phyloP scores from a whole-genome alignment of 208 protist species.

The Acanthamoeba royreba region DNA sequence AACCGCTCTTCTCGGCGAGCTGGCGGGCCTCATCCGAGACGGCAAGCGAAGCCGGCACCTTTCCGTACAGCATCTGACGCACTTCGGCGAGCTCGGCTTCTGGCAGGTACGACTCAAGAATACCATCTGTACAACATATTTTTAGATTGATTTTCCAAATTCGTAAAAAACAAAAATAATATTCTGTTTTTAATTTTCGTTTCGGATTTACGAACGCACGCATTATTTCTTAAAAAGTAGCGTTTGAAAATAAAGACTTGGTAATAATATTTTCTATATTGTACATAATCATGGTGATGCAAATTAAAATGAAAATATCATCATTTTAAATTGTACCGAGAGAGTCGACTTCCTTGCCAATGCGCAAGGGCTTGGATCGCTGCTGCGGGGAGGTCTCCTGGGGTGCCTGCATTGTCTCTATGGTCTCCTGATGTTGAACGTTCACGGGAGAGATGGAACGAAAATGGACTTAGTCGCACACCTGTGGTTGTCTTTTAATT shows the following conservation, averaged over 20 bases:
- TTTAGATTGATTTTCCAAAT: neutral
- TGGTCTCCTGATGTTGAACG: too few relatives aligned
- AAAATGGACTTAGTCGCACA: too few relatives aligned
- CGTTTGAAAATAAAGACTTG: neutral
- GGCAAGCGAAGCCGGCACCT: neutral
- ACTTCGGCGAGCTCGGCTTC: slow-evolving; percentile 27
- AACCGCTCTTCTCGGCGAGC: neutral
- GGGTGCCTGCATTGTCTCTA: too few relatives aligned
- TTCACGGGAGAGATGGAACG: too few relatives aligned
- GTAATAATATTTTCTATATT: neutral
- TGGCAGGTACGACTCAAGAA: slow-evolving; percentile 33
- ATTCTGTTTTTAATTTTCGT: neutral
- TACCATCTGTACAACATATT: neutral
- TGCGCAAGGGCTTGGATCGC: neutral
- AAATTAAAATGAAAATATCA: neutral
- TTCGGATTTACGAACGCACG: neutral
- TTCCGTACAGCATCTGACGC: slow-evolving; percentile 49
- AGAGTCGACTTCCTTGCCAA: neutral
- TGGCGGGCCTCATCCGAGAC: neutral
- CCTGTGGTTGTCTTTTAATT: too few relatives aligned
- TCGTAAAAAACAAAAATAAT: neutral
- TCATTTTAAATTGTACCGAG: too few relatives aligned
- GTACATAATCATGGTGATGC: too few relatives aligned
- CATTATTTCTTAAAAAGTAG: too few relatives aligned
- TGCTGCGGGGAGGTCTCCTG: too few relatives aligned